Evolutionary conservation across 2,329 filamentous ascomycete species (phyloP).

Genomic region (Aphanocladium album): DNA sequence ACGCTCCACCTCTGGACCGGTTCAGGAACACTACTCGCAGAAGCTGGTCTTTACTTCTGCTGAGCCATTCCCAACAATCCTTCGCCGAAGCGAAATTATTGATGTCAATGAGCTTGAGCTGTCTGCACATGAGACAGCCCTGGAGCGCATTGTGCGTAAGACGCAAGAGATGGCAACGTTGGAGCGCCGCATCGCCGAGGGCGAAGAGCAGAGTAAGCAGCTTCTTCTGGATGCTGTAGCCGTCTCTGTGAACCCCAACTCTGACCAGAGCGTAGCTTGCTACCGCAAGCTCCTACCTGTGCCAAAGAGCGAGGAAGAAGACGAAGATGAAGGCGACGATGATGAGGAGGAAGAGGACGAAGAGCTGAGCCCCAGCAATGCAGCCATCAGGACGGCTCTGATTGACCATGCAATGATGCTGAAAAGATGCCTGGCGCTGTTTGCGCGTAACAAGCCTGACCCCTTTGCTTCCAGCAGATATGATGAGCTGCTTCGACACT

Average conservation of each 20-base stretch:
- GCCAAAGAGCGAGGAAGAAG: constrained; percentile 31
- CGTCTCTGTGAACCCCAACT: constrained; percentile 68
- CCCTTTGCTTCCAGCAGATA: constrained; percentile 5
- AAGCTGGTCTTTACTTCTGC: constrained; percentile 80
- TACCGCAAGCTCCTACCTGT: constrained; percentile 71
- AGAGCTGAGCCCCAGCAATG: constrained; percentile 59
- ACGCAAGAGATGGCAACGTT: constrained; percentile 76
- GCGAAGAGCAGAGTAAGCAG: constrained; percentile 64
- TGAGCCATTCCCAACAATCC: constrained; percentile 85
- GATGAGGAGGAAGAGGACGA: constrained; percentile 41
- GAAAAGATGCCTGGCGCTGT: constrained; percentile 71
- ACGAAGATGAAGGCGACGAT: constrained; percentile 36
- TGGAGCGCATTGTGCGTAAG: constrained; percentile 87
- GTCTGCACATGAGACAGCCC: constrained; percentile 74
- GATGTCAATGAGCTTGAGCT: constrained; percentile 61
- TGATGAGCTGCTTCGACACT: constrained; percentile 58
- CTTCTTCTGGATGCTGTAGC: constrained; percentile 70
- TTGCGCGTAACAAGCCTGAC: constrained; percentile 50
- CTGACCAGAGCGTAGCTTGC: constrained; percentile 70
- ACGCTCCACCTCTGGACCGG: constrained; percentile 62
- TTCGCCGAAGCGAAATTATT: constrained; percentile 81
- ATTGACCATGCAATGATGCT: constrained; percentile 86
- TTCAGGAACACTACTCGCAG: constrained; percentile 71
- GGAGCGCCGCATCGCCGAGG: constrained; percentile 68
- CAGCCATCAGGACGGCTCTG: constrained; percentile 76